A percentile compares a stretch with the other conserved stretches of the same genome.
phyloP scores from a whole-genome alignment of 176 grass and related monocot species.

The Typha latifolia region DNA sequence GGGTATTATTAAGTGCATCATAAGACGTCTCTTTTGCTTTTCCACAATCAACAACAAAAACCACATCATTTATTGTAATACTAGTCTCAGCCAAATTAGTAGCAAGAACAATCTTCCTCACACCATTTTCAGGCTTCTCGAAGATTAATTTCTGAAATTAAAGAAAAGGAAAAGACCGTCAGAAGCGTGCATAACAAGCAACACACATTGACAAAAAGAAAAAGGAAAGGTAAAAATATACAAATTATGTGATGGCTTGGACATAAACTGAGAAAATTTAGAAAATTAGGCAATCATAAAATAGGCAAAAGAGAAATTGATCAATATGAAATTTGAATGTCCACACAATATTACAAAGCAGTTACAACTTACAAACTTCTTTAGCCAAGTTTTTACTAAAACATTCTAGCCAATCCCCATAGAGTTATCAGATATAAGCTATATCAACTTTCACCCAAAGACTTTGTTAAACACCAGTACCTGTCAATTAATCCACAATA shows the following conservation, averaged over 20 bases:
- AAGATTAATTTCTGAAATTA: constrained; percentile 88
- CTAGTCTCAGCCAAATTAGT: constrained; percentile 99
- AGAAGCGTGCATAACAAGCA: background rate
- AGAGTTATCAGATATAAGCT: background rate
- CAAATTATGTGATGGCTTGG: background rate
- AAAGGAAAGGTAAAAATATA: background rate
- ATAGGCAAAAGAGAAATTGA: no score
- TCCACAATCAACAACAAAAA: constrained; percentile 95
- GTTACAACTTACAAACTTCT: background rate
- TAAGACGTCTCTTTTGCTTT: constrained; percentile 99
- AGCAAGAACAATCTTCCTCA: constrained; percentile 97
- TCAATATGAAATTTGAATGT: no score
- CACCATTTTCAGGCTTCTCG: constrained; percentile 66
- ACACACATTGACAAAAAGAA: background rate
- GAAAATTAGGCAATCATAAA: no score
- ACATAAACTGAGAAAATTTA: no score
- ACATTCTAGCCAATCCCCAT: background rate
- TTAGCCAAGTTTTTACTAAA: background rate
- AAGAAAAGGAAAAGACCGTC: background rate
- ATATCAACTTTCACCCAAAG: no score
- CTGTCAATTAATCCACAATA: no score
- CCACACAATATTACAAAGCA: background rate
- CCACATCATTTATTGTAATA: constrained; percentile 98
- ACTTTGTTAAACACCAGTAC: no score
- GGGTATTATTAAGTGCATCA: constrained; percentile 98